Evolutionary conservation across 805 yeast genomes (phyloP).

Genomic region (Nadsonia fulvescens): DNA sequence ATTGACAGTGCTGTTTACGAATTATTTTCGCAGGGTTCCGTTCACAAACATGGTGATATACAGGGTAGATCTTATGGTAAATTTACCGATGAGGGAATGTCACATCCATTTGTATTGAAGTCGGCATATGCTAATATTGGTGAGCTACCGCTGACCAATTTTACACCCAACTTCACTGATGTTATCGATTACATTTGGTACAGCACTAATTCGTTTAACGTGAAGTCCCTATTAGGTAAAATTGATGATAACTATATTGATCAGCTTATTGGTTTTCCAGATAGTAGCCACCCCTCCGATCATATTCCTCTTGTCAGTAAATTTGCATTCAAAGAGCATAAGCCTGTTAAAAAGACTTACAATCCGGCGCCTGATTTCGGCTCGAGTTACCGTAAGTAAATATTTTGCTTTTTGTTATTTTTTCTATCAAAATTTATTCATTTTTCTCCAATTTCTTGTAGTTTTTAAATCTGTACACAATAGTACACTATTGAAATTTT

Average conservation of each 20-base stretch:
- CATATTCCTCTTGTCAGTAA: constrained; percentile 76
- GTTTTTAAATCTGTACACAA: no score
- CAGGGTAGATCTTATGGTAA: constrained; percentile 77
- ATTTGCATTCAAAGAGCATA: constrained; percentile 37
- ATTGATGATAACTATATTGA: constrained; percentile 63
- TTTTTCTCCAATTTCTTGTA: no score
- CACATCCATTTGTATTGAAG: constrained; percentile 62
- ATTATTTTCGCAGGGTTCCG: constrained; percentile 64
- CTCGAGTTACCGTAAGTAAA: no score
- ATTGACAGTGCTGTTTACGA: constrained; percentile 82
- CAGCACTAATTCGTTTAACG: constrained; percentile 61
- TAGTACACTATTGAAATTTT: no score
- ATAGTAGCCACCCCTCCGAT: constrained; percentile 84
- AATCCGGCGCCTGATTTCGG: no score
- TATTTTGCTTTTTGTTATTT: no score
- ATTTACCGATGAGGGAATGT: constrained; percentile 77
- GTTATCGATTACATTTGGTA: constrained; percentile 94
- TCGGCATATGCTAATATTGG: constrained; percentile 74
- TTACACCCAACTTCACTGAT: constrained; percentile 83
- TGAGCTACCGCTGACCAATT: constrained; percentile 87
- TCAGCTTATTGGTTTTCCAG: constrained; percentile 80
- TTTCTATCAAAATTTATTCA: no score
- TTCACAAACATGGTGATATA: constrained; percentile 63
- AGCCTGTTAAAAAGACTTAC: no score
- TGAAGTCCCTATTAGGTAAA: constrained; percentile 71